Conservation (phyloP, 352 stramenopile species). For the Phytopythium mirpurense region DNA sequence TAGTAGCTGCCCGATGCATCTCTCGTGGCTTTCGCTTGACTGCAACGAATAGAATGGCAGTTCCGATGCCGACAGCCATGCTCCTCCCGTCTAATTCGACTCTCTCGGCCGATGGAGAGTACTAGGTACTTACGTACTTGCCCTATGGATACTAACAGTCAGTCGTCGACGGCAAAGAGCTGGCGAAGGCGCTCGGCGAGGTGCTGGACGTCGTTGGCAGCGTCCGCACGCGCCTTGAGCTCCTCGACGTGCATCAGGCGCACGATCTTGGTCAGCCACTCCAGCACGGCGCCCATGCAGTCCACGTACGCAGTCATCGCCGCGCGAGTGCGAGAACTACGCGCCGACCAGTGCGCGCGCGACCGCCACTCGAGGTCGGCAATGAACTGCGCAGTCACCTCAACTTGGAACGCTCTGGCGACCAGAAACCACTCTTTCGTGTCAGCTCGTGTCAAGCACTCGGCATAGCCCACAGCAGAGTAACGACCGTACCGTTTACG, state of each 20-base stretch:
- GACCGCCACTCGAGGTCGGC: conserved; percentile 48
- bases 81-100: no score
- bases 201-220: conserved; percentile 21
- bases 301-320: conserved; percentile 1
- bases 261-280: conserved; percentile 57
- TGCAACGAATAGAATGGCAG: neutral
- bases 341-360: neutral
- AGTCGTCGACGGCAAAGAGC: conserved; percentile 1
- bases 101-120: no score
- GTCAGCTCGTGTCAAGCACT: no score
- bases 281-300: conserved; percentile 7
- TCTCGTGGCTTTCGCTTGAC: no score
- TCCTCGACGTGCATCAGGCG: conserved; percentile 43
- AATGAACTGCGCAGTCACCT: conserved; percentile 40
- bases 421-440: neutral
- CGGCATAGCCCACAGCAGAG: no score
- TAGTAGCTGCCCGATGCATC: no score
- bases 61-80: no score
- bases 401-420: conserved; percentile 43
- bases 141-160: no score
- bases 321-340: neutral
- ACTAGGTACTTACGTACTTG: no score
- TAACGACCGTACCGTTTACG: conserved; percentile 28
- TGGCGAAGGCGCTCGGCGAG: conserved; percentile 16
- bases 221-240: conserved; percentile 10